A percentile compares a stretch with the other conserved stretches of the same genome.
phyloP scores from a whole-genome alignment of 768 basidiomycete genomes.

The Pulveroboletus sp. region DNA sequence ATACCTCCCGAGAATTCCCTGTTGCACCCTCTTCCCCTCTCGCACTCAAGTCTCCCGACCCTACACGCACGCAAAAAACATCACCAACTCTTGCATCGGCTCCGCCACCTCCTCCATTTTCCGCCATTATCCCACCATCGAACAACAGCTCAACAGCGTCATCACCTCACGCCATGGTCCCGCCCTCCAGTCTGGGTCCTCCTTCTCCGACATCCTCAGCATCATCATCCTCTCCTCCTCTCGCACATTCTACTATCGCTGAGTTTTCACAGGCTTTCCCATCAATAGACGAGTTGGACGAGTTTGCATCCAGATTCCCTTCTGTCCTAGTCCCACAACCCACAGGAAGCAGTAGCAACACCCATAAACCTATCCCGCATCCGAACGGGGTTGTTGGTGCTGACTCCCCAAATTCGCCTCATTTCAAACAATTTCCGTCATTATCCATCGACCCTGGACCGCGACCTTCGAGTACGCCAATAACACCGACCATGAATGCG shows the following conservation, averaged over 20 bases:
- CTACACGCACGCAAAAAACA: constrained; percentile 38
- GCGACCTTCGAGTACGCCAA: constrained; percentile 70
- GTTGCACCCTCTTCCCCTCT: constrained; percentile 32
- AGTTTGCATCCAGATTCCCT: constrained; percentile 47
- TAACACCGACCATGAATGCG: constrained; percentile 52
- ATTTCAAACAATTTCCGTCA: constrained; percentile 36
- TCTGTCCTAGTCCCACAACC: constrained; percentile 43
- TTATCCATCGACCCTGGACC: constrained; percentile 46
- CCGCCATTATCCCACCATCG: constrained; percentile 17
- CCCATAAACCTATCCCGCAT: constrained; percentile 20
- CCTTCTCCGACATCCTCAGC: constrained; percentile 73
- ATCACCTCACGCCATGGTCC: constrained; percentile 65
- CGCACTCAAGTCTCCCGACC: constrained; percentile 29
- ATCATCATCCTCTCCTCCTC: constrained; percentile 61
- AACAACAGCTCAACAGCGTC: constrained; percentile 34
- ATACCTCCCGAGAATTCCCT: constrained; percentile 52
- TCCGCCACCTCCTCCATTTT: constrained; percentile 19
- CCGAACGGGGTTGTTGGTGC: constrained; percentile 31
- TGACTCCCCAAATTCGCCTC: constrained; percentile 32
- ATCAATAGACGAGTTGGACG: constrained; percentile 73
- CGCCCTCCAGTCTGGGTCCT: constrained; percentile 68
- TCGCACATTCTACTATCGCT: constrained; percentile 39
- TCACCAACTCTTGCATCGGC: constrained; percentile 34
- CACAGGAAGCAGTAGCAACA: constrained; percentile 32
- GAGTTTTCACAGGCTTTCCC: constrained; percentile 71